Conservation (phyloP, 106 monocot genomes). For the Dendrobium chrysotoxum region DNA sequence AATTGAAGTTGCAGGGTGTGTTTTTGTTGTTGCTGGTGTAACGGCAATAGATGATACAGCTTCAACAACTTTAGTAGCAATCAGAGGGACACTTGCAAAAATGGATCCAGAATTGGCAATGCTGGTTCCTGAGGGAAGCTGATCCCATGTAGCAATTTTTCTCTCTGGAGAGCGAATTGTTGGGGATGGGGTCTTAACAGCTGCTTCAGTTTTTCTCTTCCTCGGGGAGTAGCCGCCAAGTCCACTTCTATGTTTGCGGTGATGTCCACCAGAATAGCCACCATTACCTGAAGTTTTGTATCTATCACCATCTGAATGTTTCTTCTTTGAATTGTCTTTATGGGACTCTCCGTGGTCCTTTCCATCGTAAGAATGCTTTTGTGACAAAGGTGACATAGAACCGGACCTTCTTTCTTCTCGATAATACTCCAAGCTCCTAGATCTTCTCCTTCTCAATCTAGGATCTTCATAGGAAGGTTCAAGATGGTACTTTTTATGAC, state of each 20-base stretch:
- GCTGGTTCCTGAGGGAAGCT: constrained; percentile 47
- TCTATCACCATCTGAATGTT: constrained; percentile 29
- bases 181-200: constrained; percentile 53
- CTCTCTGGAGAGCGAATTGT: constrained; percentile 41
- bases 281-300: constrained; percentile 36
- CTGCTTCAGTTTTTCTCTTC: constrained; percentile 60
- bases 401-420: constrained; percentile 33
- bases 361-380: constrained; percentile 25
- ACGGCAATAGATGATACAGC: constrained; percentile 15
- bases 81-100: constrained; percentile 20
- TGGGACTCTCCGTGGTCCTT: constrained; percentile 27
- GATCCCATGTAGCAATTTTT: constrained; percentile 77
- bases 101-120: constrained; percentile 17
- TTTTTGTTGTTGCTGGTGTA: constrained; percentile 9
- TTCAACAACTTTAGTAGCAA: constrained; percentile 16
- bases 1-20: constrained; percentile 18
- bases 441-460: constrained; percentile 53
- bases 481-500: constrained; percentile 24
- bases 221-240: constrained; percentile 96
- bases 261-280: constrained; percentile 35
- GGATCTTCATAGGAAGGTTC: constrained; percentile 26
- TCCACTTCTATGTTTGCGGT: constrained; percentile 51
- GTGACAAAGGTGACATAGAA: constrained; percentile 50
- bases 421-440: constrained; percentile 52
- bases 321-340: constrained; percentile 43